Evolutionary conservation across 108 stramenopile genomes (phyloP), one percentile per base, ranked within the genome.

Genomic region (Aurantiochytrium sp.): DNA sequence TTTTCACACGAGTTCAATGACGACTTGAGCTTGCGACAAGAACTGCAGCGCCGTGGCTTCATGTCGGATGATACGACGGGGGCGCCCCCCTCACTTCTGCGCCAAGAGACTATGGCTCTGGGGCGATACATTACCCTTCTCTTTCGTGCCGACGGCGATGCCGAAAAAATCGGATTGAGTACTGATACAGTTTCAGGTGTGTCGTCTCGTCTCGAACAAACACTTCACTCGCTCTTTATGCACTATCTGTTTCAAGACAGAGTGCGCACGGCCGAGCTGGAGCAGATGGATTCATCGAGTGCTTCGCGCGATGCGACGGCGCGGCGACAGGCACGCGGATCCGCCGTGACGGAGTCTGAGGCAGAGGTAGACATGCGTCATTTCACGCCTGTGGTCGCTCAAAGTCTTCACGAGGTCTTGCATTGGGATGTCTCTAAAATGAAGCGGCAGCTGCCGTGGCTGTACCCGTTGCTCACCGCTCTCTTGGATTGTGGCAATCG

Each of bases 1-100:
- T 90, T 90, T 83, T 88, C 89, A 19, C 23, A 2, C 57, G 28
- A 28, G 25, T 91, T 91, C 91, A 89, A 91, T 60, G 47, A 16
- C 28, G 89, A 91, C 58, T n/a, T 57, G 5, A 12, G 5, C 29
- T 18, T 91, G 21, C 91, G 91, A 18, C 5, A 8, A 45, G 89
- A 51, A 5, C 25, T 90, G 73, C 58, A 51, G 64, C 25, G 42
- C 1, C 29, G 83, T 4, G 88, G 88, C 23, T 90, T 90, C 58
- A 90, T 90, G 90, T 16, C 25, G 16, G 19, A 58, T 12, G 72
- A 90, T 47, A 28, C 45, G 19, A 16, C 76, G 44, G 51, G 51
- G 14, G 35, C 12, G n/a, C 57, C 72, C 47, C 89, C 89, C 6
- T 87, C 89, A 4, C 58, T 90, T 8, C 42, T 90, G 44, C 58